These are phyloP conservation scores for Heterobasidion parviporum DNA, from an alignment of 1,284 basidiomycete species.

Conservation along the genomic window DNA sequence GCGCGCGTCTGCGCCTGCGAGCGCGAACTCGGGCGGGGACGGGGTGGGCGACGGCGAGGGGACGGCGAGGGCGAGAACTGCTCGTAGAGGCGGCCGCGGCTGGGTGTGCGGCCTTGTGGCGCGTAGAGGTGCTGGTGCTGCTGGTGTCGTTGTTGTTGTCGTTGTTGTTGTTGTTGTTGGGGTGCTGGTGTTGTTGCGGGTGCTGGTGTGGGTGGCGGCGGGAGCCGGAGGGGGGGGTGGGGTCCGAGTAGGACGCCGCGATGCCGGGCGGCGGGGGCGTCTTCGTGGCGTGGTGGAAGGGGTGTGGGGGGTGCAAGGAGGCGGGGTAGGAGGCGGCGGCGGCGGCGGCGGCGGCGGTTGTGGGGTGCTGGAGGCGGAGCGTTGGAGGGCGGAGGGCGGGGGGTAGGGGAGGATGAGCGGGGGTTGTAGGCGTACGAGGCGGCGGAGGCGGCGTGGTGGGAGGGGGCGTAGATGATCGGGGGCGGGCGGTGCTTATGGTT, in stretches of 20 bases:
- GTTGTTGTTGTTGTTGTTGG: not conserved
- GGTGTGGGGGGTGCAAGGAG: not conserved
- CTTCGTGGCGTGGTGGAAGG: not conserved
- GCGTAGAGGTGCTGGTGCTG: not conserved
- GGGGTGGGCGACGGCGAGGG: constrained; percentile 8
- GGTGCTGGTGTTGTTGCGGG: no score
- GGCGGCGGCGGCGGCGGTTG: not conserved
- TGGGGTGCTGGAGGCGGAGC: not conserved
- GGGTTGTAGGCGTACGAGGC: constrained; percentile 21
- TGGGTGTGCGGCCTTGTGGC: constrained; percentile 3
- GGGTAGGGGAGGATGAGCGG: constrained; percentile 20
- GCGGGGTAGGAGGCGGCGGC: not conserved
- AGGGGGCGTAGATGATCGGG: constrained; percentile 26
- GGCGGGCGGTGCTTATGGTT: no score
- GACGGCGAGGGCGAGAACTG: constrained; percentile 11
- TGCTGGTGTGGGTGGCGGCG: not conserved
- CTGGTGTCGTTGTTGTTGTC: not conserved
- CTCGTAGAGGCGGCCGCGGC: constrained; percentile 6
- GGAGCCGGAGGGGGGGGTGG: not conserved
- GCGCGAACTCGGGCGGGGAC: constrained; percentile 3
- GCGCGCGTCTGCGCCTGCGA: no score
- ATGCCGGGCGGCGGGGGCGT: not conserved
- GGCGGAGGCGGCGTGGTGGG: constrained; percentile 15
- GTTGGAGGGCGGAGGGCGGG: constrained; percentile 8
- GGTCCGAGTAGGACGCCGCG: not conserved